These are phyloP conservation scores for Baorangia bicolor DNA, from an alignment of 768 basidiomycete genomes.

Conservation along the genomic window DNA sequence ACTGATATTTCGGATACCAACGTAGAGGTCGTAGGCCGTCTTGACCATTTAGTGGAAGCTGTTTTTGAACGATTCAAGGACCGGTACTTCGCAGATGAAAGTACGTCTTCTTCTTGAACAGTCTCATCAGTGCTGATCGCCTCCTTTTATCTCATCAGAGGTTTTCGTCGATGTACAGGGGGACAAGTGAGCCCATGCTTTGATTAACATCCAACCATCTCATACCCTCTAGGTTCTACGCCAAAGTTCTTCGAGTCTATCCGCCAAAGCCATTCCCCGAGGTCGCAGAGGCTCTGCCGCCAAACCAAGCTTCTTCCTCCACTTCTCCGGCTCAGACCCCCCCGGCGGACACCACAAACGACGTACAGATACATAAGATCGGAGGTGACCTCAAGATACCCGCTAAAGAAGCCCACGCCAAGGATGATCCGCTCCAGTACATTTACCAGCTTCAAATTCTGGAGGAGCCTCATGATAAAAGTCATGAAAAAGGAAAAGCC, in stretches of 20 bases:
- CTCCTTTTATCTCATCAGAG: conserved; percentile 43
- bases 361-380: conserved; percentile 60
- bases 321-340: conserved; percentile 44
- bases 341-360: conserved; percentile 47
- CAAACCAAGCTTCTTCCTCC: conserved; percentile 38
- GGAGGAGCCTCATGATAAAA: conserved; percentile 70
- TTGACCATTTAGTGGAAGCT: conserved; percentile 93
- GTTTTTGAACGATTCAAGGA: conserved; percentile 97
- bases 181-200: conserved; percentile 62
- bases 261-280: conserved; percentile 57
- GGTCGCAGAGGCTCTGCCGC: conserved; percentile 33
- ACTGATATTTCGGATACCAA: conserved; percentile 15
- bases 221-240: conserved; percentile 62
- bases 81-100: conserved; percentile 88
- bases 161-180: conserved; percentile 85
- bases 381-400: conserved; percentile 78
- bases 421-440: conserved; percentile 82
- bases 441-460: conserved; percentile 86
- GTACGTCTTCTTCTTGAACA: conserved; percentile 47
- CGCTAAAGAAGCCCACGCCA: conserved; percentile 62
- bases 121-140: conserved; percentile 15
- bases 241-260: conserved; percentile 75
- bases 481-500: conserved; percentile 57
- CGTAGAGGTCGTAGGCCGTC: conserved; percentile 92
- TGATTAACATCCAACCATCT: conserved; percentile 13